Evolutionary conservation across 139 green algal species (phyloP), one percentile per base, ranked within the genome.

Genomic region (Chlorella sp.): DNA sequence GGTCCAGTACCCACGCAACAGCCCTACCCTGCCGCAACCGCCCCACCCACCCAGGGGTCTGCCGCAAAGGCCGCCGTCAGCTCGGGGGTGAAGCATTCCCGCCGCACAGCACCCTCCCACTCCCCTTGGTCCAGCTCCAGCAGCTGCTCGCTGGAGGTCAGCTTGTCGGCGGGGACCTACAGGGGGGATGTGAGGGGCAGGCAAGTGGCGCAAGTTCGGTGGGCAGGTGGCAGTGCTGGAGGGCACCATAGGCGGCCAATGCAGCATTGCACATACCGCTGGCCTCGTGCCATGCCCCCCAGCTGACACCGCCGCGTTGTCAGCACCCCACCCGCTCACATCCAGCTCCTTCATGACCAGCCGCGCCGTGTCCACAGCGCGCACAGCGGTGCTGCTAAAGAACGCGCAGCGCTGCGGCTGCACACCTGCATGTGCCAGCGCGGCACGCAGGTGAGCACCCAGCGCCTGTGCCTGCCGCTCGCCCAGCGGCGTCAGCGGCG

Each of bases 111-210:
- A 4, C 87, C 87, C 69, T 81, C 76, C 64, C 64, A 90, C 56
- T 86, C 23, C 60, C 87, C 87, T 69, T 86, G 84, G 16, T 88
- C 82, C 36, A 86, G 68, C 75, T 90, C 87, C n/a, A 90, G 62
- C 30, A 90, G 32, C 75, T 47, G 30, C 38, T 88, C 85, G 5
- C 34, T 55, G 25, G 55, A 20, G 6, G 73, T 44, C 15, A 85
- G 74, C n/a, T 4, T 47, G 4, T 39, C 41, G 25, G 74, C 21
- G 67, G 39, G 21, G 0, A 68, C 71, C 75, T 80, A 44, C 39
- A 21, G 36, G 34, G 23, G 26, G 21, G 30, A 6, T 47, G 30
- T 51, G 4, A 34, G 44, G 44, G 44, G 44, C n/a, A n/a, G n/a
- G n/a, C n/a, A n/a, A n/a, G n/a, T n/a, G n/a, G n/a, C n/a, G 44